Evolutionary conservation across 768 basidiomycete species (phyloP).

Genomic region (Serendipita vermifera): DNA sequence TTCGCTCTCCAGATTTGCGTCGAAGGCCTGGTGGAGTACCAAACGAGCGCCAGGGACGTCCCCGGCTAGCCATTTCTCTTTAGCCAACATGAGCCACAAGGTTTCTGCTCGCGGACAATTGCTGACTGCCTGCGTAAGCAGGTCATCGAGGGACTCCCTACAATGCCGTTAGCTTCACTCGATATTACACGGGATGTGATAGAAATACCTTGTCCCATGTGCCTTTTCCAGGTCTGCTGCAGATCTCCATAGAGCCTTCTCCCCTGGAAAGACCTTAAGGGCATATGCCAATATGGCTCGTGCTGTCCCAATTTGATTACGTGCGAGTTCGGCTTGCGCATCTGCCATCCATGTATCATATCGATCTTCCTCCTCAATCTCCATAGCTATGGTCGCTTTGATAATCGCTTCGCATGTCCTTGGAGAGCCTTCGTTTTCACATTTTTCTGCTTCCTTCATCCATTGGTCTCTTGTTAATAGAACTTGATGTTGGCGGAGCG

Average conservation of each 20-base stretch:
- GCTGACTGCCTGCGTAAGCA: conserved; percentile 70
- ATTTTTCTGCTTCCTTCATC: conserved; percentile 88
- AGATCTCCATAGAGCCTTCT: conserved; percentile 70
- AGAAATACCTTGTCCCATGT: conserved; percentile 63
- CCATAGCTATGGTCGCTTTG: conserved; percentile 86
- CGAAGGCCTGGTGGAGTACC: conserved; percentile 80
- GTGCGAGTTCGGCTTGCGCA: conserved; percentile 66
- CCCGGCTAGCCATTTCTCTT: conserved; percentile 87
- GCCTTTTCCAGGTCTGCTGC: conserved; percentile 89
- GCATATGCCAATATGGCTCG: conserved; percentile 85
- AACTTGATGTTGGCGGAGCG: conserved; percentile 71
- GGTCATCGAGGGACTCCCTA: conserved; percentile 68
- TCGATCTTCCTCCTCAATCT: conserved; percentile 89
- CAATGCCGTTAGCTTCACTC: conserved; percentile 11
- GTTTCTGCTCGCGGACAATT: conserved; percentile 94
- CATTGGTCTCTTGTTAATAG: conserved; percentile 85
- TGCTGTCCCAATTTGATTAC: conserved; percentile 67
- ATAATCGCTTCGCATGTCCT: conserved; percentile 89
- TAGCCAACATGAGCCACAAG: conserved; percentile 95
- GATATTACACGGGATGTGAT: background rate
- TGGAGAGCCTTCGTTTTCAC: conserved; percentile 72
- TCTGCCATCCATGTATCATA: conserved; percentile 85
- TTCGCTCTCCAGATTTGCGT: conserved; percentile 92
- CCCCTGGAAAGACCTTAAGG: conserved; percentile 80
- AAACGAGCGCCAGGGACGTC: conserved; percentile 85